Evolutionary conservation across 106 monocot species (phyloP), one percentile per base, ranked within the genome.

Genomic region (Dendrobium huoshanense): DNA sequence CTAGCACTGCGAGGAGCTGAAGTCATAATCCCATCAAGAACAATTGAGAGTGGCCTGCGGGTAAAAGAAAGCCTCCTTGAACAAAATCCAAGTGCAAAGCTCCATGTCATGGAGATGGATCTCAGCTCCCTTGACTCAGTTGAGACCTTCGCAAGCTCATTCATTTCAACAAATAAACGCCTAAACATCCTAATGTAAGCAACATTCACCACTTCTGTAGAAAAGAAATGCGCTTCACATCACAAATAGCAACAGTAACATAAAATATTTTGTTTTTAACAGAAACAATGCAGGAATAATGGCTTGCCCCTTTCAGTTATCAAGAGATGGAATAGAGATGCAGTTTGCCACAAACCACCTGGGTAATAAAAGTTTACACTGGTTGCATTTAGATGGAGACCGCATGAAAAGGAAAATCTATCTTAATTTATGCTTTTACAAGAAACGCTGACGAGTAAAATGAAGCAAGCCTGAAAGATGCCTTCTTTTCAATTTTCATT

Each of bases 331-430:
- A 84, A 87, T 97, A 40, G 94, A 97, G 87, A 55, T 90, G 74
- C 96, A 97, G 41, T 97, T 97, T 79, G 91, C 97, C 19, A 91
- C 90, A 42, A 98, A 94, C 81, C 92, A 94, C 74, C 86, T 94
- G 33, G 94, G 97, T 94, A 86, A 59, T 20, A 33, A n/a, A 29
- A 24, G 58, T 58, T 16, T 58, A 58, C 4, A 18, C 58, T 24
- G 24, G 64, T 64, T 22, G 22, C 55, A 11, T 18, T 55, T 55
- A 55, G 17, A 11, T 18, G 18, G 4, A 55, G 17, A 18, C 16
- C 55, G 18, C 55, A 1, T 55, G 55, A 13, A 11, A 55, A 55
- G 11, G 55, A 65, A 65, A 65, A 20, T 65, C n/a, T 16, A 40
- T n/a, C 72, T 72, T 72, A 29, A 11, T 72, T 72, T 7, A 13